Conservation (phyloP, 2,329 filamentous ascomycete species). For the Fusarium neocosmosporiellum region DNA sequence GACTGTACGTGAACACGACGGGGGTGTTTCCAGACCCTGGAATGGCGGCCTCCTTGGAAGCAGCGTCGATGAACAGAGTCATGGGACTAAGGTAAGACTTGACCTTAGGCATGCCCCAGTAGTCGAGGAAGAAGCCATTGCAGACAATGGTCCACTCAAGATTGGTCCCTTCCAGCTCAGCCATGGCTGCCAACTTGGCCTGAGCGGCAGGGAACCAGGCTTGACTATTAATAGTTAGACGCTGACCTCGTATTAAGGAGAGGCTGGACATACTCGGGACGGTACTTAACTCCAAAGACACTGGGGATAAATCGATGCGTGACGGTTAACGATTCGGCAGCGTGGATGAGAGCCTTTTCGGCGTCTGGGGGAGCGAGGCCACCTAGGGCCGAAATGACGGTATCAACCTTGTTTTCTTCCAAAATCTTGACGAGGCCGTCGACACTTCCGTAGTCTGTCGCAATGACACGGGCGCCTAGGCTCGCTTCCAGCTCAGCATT, state of each 20-base stretch:
- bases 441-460: not conserved
- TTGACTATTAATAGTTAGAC: not conserved
- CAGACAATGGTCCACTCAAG: not conserved
- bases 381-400: not conserved
- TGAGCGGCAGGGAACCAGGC: not conserved
- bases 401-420: not conserved
- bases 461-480: not conserved
- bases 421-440: not conserved
- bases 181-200: not conserved
- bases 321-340: not conserved
- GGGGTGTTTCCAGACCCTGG: not conserved
- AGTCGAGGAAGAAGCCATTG: not conserved
- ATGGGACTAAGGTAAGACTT: not conserved
- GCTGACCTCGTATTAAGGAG: not conserved
- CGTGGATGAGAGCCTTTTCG: not conserved
- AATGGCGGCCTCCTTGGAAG: not conserved
- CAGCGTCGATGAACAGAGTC: not conserved
- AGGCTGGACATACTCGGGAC: not conserved
- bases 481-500: not conserved
- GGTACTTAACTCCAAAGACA: not conserved
- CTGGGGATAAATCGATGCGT: not conserved
- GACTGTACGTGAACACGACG: not conserved
- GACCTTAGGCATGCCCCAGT: not conserved
- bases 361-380: not conserved
- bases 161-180: not conserved